Base-by-base conservation (phyloP, 2,329 filamentous ascomycete species). In the Xylaria sp. region DNA sequence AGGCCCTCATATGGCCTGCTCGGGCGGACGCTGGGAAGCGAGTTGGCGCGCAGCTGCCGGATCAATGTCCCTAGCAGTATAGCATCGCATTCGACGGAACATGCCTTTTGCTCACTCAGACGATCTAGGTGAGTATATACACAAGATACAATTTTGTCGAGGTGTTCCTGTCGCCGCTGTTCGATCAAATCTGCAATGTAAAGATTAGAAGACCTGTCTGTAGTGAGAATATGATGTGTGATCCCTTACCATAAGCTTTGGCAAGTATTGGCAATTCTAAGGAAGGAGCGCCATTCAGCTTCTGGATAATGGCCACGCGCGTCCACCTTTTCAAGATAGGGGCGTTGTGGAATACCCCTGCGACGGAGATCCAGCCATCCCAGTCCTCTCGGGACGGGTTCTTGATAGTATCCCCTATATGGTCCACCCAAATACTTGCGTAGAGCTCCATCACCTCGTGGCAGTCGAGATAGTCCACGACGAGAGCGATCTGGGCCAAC, bases 391-490 rank as follows among this genome's bases (percentile, higher is more conserved):
- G 52, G 6, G 51, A 51, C 9, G 63, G 20, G 23, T 8, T 10
- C 9, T 52, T 23, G 34, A 48, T 39, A 3, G 25, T 5, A 20
- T 25, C n/a, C 28, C 12, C 13, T 1, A 69, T 63, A 52, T 62
- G 51, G 3, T 44, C 39, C 0, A 66, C 20, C 66, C 66, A 69
- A 23, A 69, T 61, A 48, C 66, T 69, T 6, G 63, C 66, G n/a
- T 62, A 69, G n/a, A 69, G 63, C 52, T 69, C 63, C 51, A 69
- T 58, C 4, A 51, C 66, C 57, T 69, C 66, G 52, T 69, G 66
- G 20, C 66, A 69, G 1, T 57, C 58, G 52, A 69, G 62, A 20
- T 62, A 65, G 25, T 69, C 66, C 1, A 69, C 66, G 2, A 54
- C 63, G 46, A 51, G 57, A 15, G 66, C 58, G 13, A 69, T 56